Evolutionary conservation across 192 early-diverging fungal species (phyloP).

Genomic region (Paraglomus occultum): DNA sequence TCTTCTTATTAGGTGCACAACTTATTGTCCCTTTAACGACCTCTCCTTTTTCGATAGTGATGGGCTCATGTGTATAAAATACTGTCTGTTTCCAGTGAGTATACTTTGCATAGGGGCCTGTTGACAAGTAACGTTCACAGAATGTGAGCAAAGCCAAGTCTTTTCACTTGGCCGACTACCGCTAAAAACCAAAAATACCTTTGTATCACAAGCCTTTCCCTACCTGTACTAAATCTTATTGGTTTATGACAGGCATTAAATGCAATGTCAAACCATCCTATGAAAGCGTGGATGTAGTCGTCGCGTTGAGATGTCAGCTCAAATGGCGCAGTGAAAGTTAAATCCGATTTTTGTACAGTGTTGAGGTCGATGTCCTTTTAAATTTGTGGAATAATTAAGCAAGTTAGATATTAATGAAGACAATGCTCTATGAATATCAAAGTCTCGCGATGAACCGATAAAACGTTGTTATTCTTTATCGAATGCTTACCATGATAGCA

Average conservation of each 20-base stretch:
- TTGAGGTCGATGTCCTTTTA: constrained; percentile 63
- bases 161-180: constrained; percentile 6
- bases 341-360: constrained; percentile 59
- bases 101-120: constrained; percentile 68
- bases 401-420: no score
- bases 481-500: constrained; percentile 47
- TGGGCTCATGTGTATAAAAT: constrained; percentile 69
- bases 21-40: constrained; percentile 53
- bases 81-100: constrained; percentile 99
- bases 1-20: constrained; percentile 70
- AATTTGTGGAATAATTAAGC: no score
- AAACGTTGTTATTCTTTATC: no score
- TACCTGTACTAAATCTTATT: constrained; percentile 44
- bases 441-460: no score
- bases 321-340: constrained; percentile 77
- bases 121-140: constrained; percentile 37
- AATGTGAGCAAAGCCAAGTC: no score
- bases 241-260: constrained; percentile 67
- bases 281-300: constrained; percentile 71
- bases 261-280: constrained; percentile 93
- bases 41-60: constrained; percentile 85
- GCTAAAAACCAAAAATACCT: neutral
- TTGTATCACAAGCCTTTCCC: neutral
- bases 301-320: constrained; percentile 58
- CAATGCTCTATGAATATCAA: no score